These are phyloP conservation scores for Ophiosphaerella herpotricha DNA, from an alignment of 2,329 filamentous ascomycete species.

Conservation along the genomic window DNA sequence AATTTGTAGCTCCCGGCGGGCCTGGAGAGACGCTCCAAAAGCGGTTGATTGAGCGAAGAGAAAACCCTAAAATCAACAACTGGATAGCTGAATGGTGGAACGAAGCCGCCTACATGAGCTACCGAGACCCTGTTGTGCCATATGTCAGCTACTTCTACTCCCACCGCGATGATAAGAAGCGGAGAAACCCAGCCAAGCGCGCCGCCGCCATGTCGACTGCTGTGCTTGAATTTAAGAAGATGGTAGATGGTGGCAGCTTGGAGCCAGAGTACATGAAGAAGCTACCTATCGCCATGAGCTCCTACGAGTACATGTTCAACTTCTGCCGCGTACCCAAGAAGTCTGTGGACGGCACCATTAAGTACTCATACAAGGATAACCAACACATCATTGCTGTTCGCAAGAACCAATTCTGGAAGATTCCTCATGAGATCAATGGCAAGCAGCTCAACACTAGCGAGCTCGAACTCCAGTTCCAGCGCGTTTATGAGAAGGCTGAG, in stretches of 20 bases:
- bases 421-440: conserved; percentile 78
- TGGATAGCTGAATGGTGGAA: conserved; percentile 99
- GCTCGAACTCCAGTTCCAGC: conserved; percentile 85
- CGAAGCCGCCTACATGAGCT: conserved; percentile 85
- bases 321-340: conserved; percentile 81
- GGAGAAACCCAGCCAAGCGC: conserved; percentile 87
- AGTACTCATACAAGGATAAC: conserved; percentile 75
- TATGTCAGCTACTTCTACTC: conserved; percentile 99
- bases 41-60: conserved; percentile 77
- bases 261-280: conserved; percentile 99
- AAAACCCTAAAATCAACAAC: conserved; percentile 82
- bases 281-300: conserved; percentile 96
- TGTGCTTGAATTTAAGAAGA: conserved; percentile 89
- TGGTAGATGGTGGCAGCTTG: conserved; percentile 79
- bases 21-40: conserved; percentile 84
- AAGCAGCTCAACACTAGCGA: conserved; percentile 86
- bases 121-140: conserved; percentile 93
- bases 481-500: conserved; percentile 75
- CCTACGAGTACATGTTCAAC: conserved; percentile 99
- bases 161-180: conserved; percentile 87
- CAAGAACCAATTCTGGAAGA: conserved; percentile 98
- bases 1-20: conserved; percentile 87
- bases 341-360: conserved; percentile 80
- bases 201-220: conserved; percentile 88
- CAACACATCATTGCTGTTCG: conserved; percentile 88